A percentile compares a stretch with the other conserved stretches of the same genome.
Conservation (phyloP, 139 green algal genomes). For the Spirogloea muscicola region DNA sequence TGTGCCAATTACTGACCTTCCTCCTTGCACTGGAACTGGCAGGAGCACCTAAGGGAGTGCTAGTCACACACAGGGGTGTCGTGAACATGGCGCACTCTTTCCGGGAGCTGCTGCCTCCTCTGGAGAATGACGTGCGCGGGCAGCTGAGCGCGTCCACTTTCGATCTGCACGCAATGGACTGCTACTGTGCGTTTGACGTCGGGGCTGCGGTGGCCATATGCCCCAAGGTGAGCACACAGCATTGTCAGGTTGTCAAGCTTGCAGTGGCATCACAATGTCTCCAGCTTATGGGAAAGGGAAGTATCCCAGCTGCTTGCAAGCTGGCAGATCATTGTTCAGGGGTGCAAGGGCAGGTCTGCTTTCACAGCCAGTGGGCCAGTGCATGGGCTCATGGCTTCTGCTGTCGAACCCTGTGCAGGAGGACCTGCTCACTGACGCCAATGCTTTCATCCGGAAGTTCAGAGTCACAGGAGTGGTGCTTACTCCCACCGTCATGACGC, state of each 20-base stretch:
- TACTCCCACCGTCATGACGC: slow-evolving; percentile 5
- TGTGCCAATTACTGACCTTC: no score
- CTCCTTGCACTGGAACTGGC: no score
- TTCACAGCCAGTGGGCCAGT: no score
- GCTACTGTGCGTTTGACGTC: slow-evolving; percentile 19
- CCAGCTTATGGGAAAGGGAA: no score
- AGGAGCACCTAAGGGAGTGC: slow-evolving; percentile 18
- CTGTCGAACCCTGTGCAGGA: slow-evolving; percentile 11
- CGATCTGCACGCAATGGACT: slow-evolving; percentile 12
- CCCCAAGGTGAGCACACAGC: no score
- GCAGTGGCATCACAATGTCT: no score
- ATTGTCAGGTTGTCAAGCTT: no score
- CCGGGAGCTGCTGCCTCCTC: neutral
- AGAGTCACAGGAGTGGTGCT: slow-evolving; percentile 5
- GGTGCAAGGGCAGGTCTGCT: no score
- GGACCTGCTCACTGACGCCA: slow-evolving; percentile 17
- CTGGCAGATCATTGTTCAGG: no score
- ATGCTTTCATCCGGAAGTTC: neutral
- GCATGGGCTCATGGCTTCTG: no score
- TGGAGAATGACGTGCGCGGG: neutral
- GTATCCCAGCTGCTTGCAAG: no score
- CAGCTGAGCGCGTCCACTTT: neutral
- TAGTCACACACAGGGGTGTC: slow-evolving; percentile 17
- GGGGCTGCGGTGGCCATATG: slow-evolving; percentile 12
- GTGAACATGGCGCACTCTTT: slow-evolving; percentile 21